Evolutionary conservation across 768 basidiomycete species (phyloP).

Genomic region (Calocybe gangraenosa): DNA sequence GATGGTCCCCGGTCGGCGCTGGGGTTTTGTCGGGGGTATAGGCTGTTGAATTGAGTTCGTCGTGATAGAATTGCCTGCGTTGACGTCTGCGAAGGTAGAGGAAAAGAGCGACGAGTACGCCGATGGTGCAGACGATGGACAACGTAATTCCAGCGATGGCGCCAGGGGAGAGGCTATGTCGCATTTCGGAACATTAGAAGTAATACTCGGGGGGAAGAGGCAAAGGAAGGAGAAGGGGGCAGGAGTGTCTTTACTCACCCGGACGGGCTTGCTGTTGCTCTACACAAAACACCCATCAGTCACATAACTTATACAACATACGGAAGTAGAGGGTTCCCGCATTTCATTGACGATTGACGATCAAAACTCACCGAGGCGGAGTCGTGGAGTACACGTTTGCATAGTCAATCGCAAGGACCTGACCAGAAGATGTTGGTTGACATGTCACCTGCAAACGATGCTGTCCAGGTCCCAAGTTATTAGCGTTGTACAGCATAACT

Average conservation of each 20-base stretch:
- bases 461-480: slow-evolving; percentile 3
- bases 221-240: background rate
- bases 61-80: background rate
- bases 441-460: slow-evolving; percentile 7
- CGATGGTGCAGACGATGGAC: background rate
- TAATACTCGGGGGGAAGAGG: background rate
- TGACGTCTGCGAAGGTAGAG: slow-evolving; percentile 7
- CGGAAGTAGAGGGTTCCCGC: too few relatives aligned
- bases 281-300: too few relatives aligned
- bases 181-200: background rate
- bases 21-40: background rate
- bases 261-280: too few relatives aligned
- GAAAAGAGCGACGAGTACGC: slow-evolving; percentile 6
- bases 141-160: slow-evolving; percentile 10
- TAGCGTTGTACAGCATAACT: slow-evolving; percentile 22
- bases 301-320: too few relatives aligned
- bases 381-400: slow-evolving; percentile 11
- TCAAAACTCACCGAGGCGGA: slow-evolving; percentile 5
- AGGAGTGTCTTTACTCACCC: too few relatives aligned
- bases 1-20: background rate
- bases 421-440: slow-evolving; percentile 7
- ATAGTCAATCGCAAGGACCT: slow-evolving; percentile 11
- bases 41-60: background rate
- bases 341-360: too few relatives aligned
- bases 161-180: slow-evolving; percentile 1